phyloP scores from a whole-genome alignment of 192 early-diverging fungal species.

The Coemansia sp. region DNA sequence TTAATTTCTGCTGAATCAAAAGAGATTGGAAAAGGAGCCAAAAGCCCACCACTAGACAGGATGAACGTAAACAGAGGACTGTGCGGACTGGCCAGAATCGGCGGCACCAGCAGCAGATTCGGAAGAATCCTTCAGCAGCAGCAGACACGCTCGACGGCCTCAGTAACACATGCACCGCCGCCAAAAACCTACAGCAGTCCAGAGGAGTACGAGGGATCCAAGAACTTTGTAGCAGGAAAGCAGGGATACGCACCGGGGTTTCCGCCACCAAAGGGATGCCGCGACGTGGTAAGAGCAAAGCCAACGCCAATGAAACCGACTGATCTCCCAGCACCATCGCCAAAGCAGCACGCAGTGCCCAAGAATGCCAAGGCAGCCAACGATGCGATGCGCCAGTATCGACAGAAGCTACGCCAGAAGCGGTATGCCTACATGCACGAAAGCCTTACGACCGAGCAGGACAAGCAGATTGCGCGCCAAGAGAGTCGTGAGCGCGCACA shows the following conservation, averaged over 20 bases:
- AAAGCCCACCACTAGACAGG: too few species aligned
- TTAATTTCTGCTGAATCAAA: too few species aligned
- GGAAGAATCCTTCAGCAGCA: too few species aligned
- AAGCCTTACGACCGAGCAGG: conserved; percentile 22
- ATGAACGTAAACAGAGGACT: too few species aligned
- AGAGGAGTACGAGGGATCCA: conserved; percentile 27
- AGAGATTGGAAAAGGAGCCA: too few species aligned
- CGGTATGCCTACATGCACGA: conserved; percentile 36
- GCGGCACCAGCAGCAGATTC: too few species aligned
- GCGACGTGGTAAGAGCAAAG: background rate
- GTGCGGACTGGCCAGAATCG: too few species aligned
- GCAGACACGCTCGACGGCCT: background rate
- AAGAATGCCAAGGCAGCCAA: background rate
- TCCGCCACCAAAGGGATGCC: conserved; percentile 45
- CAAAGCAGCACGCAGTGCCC: conserved; percentile 10
- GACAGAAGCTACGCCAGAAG: conserved; percentile 27
- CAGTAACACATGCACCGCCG: background rate
- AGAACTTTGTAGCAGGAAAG: conserved; percentile 46
- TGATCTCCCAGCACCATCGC: conserved; percentile 24
- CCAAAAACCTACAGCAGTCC: background rate
- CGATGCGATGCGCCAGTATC: conserved; percentile 23
- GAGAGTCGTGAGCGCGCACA: conserved; percentile 5
- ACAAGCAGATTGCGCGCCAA: conserved; percentile 13
- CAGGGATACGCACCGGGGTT: conserved; percentile 56
- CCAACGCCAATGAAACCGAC: background rate